These are phyloP conservation scores for Cordyceps farinosa DNA, from an alignment of 2,329 filamentous ascomycete genomes.

Conservation along the genomic window DNA sequence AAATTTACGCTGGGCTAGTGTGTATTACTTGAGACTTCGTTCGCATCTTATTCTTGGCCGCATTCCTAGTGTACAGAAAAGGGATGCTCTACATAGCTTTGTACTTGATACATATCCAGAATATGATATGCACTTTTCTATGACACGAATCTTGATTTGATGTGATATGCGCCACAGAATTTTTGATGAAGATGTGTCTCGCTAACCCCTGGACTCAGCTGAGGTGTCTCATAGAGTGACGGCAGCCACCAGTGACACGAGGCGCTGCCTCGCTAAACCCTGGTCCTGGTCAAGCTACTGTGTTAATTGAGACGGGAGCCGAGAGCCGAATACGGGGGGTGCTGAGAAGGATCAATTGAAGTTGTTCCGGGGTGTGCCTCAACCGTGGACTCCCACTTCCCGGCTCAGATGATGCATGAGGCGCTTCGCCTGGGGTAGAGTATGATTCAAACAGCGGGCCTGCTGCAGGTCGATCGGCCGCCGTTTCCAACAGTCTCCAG, in stretches of 20 bases:
- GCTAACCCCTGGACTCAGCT: not conserved
- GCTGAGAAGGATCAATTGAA: too few relatives aligned
- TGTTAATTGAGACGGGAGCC: too few relatives aligned
- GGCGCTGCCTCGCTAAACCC: not conserved
- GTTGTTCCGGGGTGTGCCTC: too few relatives aligned
- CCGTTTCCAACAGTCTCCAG: not conserved
- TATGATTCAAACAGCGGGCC: too few relatives aligned
- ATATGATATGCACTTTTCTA: not conserved
- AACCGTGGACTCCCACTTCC: too few relatives aligned
- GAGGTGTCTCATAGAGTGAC: not conserved
- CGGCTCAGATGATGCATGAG: too few relatives aligned
- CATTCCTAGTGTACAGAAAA: not conserved
- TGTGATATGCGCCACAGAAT: not conserved
- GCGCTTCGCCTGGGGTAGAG: too few relatives aligned
- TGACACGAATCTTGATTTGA: too few relatives aligned
- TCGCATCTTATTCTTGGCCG: not conserved
- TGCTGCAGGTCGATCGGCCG: too few relatives aligned
- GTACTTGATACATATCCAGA: not conserved
- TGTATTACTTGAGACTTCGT: not conserved
- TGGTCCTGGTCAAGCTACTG: not conserved
- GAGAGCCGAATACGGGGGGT: too few relatives aligned
- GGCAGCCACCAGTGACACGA: not conserved
- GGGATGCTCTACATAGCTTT: conserved; percentile 16
- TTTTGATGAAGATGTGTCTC: not conserved
- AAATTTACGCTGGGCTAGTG: not conserved